These are phyloP conservation scores for Herpomyces periplanetae DNA, from an alignment of 2,329 filamentous ascomycete genomes.

Conservation along the genomic window DNA sequence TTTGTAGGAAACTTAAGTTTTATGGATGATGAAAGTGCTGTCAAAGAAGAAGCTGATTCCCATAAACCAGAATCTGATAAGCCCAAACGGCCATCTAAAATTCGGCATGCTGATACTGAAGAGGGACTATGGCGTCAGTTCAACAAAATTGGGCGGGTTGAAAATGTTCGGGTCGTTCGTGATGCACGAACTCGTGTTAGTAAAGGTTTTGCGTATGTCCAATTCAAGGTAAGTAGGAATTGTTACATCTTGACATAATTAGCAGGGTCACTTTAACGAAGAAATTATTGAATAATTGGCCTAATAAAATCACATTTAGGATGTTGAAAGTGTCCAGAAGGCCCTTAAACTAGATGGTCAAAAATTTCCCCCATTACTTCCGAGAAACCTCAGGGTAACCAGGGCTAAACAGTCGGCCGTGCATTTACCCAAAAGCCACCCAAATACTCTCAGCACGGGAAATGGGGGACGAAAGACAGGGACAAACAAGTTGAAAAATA, in stretches of 20 bases:
- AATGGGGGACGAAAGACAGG: no score
- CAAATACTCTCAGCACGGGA: no score
- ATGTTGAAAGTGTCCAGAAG: conserved; percentile 57
- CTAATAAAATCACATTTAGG: conserved; percentile 9
- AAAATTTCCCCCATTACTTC: conserved; percentile 77
- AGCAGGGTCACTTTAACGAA: conserved; percentile 2
- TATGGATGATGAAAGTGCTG: conserved; percentile 49
- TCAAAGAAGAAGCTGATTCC: conserved; percentile 19
- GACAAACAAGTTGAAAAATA: no score
- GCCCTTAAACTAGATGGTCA: conserved; percentile 59
- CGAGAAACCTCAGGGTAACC: conserved; percentile 43
- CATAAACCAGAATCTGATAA: conserved; percentile 29
- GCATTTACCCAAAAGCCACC: no score
- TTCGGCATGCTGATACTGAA: conserved; percentile 60
- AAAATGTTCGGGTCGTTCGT: conserved; percentile 66
- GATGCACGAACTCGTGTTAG: conserved; percentile 66
- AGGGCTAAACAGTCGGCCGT: conserved; percentile 36
- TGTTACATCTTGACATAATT: conserved; percentile 1
- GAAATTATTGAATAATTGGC: conserved; percentile 1
- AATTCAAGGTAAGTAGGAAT: conserved; percentile 28
- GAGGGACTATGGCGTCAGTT: conserved; percentile 71
- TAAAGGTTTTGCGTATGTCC: conserved; percentile 89
- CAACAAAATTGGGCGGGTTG: conserved; percentile 33
- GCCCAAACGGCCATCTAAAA: conserved; percentile 14
- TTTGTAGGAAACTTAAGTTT: conserved; percentile 92